Evolutionary conservation across 208 protist species (phyloP), one percentile per base, ranked within the genome.

Genomic region (Wallacemonas rigidus): DNA sequence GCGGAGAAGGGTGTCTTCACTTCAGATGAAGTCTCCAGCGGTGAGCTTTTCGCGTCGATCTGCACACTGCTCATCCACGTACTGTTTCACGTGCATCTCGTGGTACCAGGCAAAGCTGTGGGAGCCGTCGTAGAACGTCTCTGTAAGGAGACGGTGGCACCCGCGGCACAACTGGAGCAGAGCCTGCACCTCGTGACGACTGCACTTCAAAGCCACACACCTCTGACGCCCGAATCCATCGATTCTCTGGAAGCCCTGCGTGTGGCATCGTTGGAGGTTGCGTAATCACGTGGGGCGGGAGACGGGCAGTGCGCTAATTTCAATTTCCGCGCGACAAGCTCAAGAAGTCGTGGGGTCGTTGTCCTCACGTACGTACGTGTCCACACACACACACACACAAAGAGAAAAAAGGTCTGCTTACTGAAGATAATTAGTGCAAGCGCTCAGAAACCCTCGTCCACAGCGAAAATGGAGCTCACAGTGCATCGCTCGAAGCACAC

Each of bases 51-150:
- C 69, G 69, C 85, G 17, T 51, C 53, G 1, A n/a, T 89, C 2
- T 91, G 85, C 76, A 79, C 80, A 12, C 51, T 92, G 40, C 75
- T 91, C 54, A 50, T 92, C 15, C 77, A 88, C 44, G 58, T 67
- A 6, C 64, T 74, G 3, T 87, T 88, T 55, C 82, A 77, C n/a
- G 87, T 89, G 40, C 69, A 87, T 47, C 38, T 94, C 11, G 77
- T 85, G 26, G 12, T 94, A 2, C 82, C 86, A 35, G 89, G 89
- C 2, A 83, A 89, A 71, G 80, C 80, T 2, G 87, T 94, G 5
- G 69, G 69, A 39, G 79, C 77, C 14, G 83, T 88, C n/a, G 84
- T 89, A n/a, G 67, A 72, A 17, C 77, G 75, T 14, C 71, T 94
- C 7, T 17, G 36, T 6, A 72, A 65, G 45, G 86, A 90, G 61